phyloP scores from a whole-genome alignment of 768 basidiomycete species.

The Lactarius vividus region DNA sequence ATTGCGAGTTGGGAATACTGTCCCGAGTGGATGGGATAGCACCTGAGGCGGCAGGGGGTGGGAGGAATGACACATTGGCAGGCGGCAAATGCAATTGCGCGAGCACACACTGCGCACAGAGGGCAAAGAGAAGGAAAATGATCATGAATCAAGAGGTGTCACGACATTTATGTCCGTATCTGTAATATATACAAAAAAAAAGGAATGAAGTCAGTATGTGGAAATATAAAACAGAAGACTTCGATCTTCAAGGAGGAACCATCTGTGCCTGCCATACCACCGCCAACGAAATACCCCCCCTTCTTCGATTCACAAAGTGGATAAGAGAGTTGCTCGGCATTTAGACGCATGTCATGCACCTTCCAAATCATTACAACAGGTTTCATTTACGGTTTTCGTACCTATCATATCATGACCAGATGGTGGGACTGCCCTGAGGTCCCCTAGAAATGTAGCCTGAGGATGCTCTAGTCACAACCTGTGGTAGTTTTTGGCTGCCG shows the following conservation, averaged over 20 bases:
- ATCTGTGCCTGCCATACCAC: too few relatives aligned
- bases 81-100: slow-evolving; percentile 64
- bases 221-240: too few relatives aligned
- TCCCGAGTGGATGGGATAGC: slow-evolving; percentile 42
- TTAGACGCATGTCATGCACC: not conserved
- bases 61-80: slow-evolving; percentile 65
- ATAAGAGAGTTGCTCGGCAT: not conserved
- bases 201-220: too few relatives aligned
- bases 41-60: slow-evolving; percentile 57
- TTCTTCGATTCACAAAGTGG: not conserved
- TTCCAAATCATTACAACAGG: not conserved
- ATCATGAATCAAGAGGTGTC: not conserved
- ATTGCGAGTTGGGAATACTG: slow-evolving; percentile 64
- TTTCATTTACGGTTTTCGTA: too few relatives aligned
- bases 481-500: too few relatives aligned
- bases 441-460: too few relatives aligned
- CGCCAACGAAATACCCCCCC: not conserved
- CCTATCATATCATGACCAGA: too few relatives aligned
- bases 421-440: too few relatives aligned
- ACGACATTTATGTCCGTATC: too few relatives aligned
- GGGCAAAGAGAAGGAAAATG: slow-evolving; percentile 12
- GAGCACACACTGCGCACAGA: slow-evolving; percentile 33
- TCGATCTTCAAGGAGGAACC: too few relatives aligned
- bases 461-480: too few relatives aligned
- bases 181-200: too few relatives aligned